Conservation (phyloP, 164 flowering plant species). For the Platanus orientalis region DNA sequence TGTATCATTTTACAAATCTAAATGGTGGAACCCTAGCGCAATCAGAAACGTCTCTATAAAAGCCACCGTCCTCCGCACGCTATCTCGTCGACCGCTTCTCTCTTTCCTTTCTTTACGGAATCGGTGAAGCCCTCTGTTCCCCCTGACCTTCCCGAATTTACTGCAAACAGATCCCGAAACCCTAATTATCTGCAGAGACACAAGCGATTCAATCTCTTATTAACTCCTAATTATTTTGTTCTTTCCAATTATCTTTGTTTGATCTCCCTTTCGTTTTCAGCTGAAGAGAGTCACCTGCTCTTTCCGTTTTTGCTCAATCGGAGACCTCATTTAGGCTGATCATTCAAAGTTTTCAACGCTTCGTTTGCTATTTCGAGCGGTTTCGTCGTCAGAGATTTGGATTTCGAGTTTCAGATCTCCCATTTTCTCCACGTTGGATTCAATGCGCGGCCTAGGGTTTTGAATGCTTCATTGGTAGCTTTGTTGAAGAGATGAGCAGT, state of each 20-base stretch:
- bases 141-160: not conserved
- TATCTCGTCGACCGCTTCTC: not conserved
- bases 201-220: not conserved
- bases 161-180: not conserved
- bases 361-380: not conserved
- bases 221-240: not conserved
- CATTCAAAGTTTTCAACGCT: conserved; percentile 3
- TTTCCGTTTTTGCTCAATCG: not conserved
- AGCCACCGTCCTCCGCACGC: not conserved
- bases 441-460: too few species aligned
- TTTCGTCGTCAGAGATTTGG: not conserved
- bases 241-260: not conserved
- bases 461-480: not conserved
- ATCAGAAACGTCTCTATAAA: not conserved
- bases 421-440: not conserved
- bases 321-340: not conserved
- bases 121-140: too few species aligned
- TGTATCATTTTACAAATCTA: not conserved
- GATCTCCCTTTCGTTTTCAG: not conserved
- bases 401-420: conserved; percentile 3
- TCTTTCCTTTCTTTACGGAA: not conserved
- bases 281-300: conserved; percentile 6
- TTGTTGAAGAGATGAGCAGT: not conserved
- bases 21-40: not conserved
- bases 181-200: not conserved